Evolutionary conservation across 352 stramenopile genomes (phyloP).

Genomic region (Hyphochytrium catenoides): DNA sequence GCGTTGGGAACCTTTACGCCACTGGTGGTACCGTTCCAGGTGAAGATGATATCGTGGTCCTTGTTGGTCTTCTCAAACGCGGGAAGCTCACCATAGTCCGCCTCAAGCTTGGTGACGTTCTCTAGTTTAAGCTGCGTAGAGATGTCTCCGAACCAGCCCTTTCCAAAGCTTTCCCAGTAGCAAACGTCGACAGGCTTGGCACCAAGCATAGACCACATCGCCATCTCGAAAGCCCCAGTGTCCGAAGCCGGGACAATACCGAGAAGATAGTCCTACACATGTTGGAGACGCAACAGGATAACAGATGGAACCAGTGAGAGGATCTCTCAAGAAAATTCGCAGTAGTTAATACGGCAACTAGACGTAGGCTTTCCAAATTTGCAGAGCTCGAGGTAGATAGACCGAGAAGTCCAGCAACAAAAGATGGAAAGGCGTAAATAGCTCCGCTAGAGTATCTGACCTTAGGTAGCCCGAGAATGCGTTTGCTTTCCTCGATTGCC

Average conservation of each 20-base stretch:
- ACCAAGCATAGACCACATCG: conserved; percentile 97
- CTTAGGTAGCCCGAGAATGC: conserved; percentile 75
- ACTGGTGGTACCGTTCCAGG: conserved; percentile 96
- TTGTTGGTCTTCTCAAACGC: conserved; percentile 76
- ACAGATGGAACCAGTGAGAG: too few relatives aligned
- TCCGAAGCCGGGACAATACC: conserved; percentile 94
- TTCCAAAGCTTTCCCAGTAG: conserved; percentile 92
- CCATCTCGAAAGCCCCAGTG: conserved; percentile 98
- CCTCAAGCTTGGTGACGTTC: conserved; percentile 75
- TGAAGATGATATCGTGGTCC: conserved; percentile 94
- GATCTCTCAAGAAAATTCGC: too few relatives aligned
- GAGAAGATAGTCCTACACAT: conserved; percentile 63
- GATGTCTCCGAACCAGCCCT: conserved; percentile 88
- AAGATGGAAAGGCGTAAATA: too few relatives aligned
- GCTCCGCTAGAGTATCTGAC: too few relatives aligned
- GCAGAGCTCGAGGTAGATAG: too few relatives aligned
- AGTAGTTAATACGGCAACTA: too few relatives aligned
- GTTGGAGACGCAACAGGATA: too few relatives aligned
- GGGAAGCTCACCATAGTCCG: conserved; percentile 86
- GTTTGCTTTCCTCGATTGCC: conserved; percentile 83
- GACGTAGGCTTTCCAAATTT: too few relatives aligned
- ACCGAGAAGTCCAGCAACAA: too few relatives aligned
- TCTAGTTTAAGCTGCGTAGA: conserved; percentile 79
- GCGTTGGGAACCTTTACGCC: conserved; percentile 82
- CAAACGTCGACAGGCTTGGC: conserved; percentile 68